Evolutionary conservation across 805 yeast genomes (phyloP).

Genomic region (Candida andamanensis): DNA sequence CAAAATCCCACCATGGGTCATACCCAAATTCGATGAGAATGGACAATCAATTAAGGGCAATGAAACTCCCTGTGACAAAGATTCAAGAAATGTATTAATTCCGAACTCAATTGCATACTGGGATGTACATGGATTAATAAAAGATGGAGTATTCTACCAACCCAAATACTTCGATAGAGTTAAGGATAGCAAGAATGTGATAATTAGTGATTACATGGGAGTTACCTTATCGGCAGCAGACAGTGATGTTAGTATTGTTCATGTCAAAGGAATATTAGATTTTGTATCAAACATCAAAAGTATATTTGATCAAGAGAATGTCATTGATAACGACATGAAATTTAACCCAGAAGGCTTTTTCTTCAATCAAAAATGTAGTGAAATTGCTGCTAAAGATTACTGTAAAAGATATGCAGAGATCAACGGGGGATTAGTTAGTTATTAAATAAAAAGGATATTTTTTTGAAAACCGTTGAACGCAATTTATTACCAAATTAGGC

Average conservation of each 20-base stretch:
- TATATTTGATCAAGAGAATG: constrained; percentile 10
- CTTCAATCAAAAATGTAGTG: constrained; percentile 13
- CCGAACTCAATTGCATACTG: constrained; percentile 29
- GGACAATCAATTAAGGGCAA: constrained; percentile 11
- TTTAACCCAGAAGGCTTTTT: constrained; percentile 1
- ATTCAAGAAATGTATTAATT: constrained; percentile 23
- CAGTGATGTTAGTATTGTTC: constrained; percentile 20
- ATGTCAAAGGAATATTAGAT: constrained; percentile 19
- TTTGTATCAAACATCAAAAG: constrained; percentile 8
- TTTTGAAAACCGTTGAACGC: too few relatives aligned
- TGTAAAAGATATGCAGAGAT: constrained; percentile 14
- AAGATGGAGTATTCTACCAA: constrained; percentile 10
- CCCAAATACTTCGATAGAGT: constrained; percentile 10
- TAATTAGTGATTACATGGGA: constrained; percentile 20
- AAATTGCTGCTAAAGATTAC: constrained; percentile 12
- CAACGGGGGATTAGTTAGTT: constrained; percentile 10
- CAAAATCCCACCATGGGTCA: constrained; percentile 21
- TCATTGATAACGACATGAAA: constrained; percentile 2
- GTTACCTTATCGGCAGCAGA: constrained; percentile 26
- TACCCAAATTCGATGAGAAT: constrained; percentile 15
- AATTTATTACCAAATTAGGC: too few relatives aligned
- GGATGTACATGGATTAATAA: constrained; percentile 16
- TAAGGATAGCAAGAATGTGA: constrained; percentile 1
- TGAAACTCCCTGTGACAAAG: constrained; percentile 10
- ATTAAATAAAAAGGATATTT: constrained; percentile 6